Evolutionary conservation across 129 eudicot genomes (phyloP).

Genomic region (Oenanthe sinensis): DNA sequence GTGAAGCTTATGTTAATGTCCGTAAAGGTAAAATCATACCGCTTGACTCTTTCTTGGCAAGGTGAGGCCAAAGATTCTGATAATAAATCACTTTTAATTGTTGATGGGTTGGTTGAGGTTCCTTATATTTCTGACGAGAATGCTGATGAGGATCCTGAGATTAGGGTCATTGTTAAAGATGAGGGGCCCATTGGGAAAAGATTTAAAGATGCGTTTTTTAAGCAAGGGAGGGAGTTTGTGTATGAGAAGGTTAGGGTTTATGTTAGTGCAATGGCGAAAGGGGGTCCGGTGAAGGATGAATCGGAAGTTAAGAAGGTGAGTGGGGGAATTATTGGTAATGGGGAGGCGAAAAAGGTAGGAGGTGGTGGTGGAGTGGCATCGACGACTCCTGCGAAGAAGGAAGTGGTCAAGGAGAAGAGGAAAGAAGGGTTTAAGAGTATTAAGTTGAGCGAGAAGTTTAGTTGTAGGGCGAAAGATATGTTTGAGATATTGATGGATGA

Average conservation of each 20-base stretch:
- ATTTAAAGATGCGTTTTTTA: slow-evolving; percentile 68
- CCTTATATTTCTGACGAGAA: slow-evolving; percentile 86
- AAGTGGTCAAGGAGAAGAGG: slow-evolving; percentile 38
- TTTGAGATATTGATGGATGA: slow-evolving; percentile 97
- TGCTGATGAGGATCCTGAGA: slow-evolving; percentile 91
- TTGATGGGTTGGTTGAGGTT: slow-evolving; percentile 58
- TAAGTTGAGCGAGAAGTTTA: slow-evolving; percentile 73
- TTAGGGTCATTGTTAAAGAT: slow-evolving; percentile 57
- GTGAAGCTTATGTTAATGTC: slow-evolving; percentile 86
- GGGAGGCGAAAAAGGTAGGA: slow-evolving; percentile 6
- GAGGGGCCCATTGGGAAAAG: slow-evolving; percentile 75
- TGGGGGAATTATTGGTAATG: slow-evolving; percentile 34
- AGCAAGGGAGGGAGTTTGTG: slow-evolving; percentile 59
- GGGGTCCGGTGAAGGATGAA: slow-evolving; percentile 85
- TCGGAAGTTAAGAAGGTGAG: slow-evolving; percentile 67
- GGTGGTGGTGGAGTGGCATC: slow-evolving; percentile 13
- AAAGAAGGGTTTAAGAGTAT: slow-evolving; percentile 83
- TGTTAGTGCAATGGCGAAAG: slow-evolving; percentile 78
- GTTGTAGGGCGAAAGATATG: slow-evolving; percentile 74
- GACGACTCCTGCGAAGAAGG: slow-evolving; percentile 27
- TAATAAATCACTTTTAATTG: slow-evolving; percentile 22
- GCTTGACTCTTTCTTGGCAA: slow-evolving; percentile 43
- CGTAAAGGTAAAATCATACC: slow-evolving; percentile 93
- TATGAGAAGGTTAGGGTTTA: slow-evolving; percentile 62
- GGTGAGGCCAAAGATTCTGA: slow-evolving; percentile 59